These are phyloP conservation scores for Barnettozyma populi DNA, from an alignment of 805 yeast genomes.

Conservation along the genomic window DNA sequence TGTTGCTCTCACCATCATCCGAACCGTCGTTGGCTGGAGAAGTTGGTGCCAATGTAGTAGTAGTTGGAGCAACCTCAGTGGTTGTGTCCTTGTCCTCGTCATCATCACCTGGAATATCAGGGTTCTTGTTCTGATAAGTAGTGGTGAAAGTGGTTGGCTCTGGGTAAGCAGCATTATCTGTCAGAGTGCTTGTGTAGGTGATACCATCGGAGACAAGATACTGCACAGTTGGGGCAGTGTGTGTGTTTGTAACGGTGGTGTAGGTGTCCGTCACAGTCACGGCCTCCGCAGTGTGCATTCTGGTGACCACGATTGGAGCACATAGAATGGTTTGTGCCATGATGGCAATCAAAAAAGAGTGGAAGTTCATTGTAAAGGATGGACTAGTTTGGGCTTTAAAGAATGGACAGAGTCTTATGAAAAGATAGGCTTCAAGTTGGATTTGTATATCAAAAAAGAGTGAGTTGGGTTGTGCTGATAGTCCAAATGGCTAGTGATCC, in stretches of 20 bases:
- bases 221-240: constrained; percentile 37
- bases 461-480: background rate
- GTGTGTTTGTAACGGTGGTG: constrained; percentile 34
- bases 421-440: constrained; percentile 2
- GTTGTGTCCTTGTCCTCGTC: constrained; percentile 6
- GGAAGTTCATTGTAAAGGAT: constrained; percentile 4
- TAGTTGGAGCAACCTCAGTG: constrained; percentile 12
- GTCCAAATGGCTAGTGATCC: background rate
- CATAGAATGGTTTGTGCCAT: constrained; percentile 25
- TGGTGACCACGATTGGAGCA: constrained; percentile 42
- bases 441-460: background rate
- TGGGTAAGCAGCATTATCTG: constrained; percentile 31
- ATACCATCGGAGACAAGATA: constrained; percentile 32
- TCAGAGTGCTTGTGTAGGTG: constrained; percentile 34
- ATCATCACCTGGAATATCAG: constrained; percentile 7
- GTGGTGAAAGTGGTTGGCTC: constrained; percentile 32
- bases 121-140: constrained; percentile 19
- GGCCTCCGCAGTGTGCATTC: constrained; percentile 51
- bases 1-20: constrained; percentile 17
- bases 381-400: constrained; percentile 1
- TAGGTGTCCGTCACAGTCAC: constrained; percentile 40
- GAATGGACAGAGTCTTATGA: constrained; percentile 4
- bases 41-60: constrained; percentile 1
- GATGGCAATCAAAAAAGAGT: constrained; percentile 7
- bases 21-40: background rate